Evolutionary conservation across 257 asterid genomes (phyloP).

Genomic region (Petunia axillaris): DNA sequence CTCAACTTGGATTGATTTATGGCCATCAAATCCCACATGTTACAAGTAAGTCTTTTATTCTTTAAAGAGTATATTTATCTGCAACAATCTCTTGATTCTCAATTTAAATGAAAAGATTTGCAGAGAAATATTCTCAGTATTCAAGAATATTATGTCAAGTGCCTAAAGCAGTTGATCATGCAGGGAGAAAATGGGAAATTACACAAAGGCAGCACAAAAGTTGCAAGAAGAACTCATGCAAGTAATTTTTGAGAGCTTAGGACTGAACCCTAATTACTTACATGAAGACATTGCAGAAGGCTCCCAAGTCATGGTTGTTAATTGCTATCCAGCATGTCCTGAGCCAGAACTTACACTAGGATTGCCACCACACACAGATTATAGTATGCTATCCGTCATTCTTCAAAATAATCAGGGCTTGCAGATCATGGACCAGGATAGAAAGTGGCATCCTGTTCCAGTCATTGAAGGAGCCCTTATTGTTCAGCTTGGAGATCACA

Average conservation of each 20-base stretch:
- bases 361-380: conserved; percentile 69
- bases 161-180: conserved; percentile 14
- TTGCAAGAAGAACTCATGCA: conserved; percentile 48
- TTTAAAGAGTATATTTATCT: background rate
- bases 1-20: conserved; percentile 63
- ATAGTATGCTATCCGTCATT: conserved; percentile 48
- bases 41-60: conserved; percentile 49
- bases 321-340: conserved; percentile 68
- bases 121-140: background rate
- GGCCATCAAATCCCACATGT: conserved; percentile 70
- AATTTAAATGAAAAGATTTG: background rate
- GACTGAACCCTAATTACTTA: conserved; percentile 49
- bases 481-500: conserved; percentile 64
- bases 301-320: conserved; percentile 57
- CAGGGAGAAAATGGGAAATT: conserved; percentile 63
- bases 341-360: conserved; percentile 65
- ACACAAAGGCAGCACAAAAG: conserved; percentile 47
- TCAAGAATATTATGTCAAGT: background rate
- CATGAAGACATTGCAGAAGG: conserved; percentile 50
- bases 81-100: conserved; percentile 2
- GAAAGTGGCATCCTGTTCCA: conserved; percentile 58
- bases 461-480: conserved; percentile 50
- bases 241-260: conserved; percentile 58
- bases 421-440: conserved; percentile 47
- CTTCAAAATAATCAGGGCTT: conserved; percentile 59